A percentile compares a stretch with the other conserved stretches of the same genome.
Evolutionary conservation across 1,139 yeast species (phyloP).

Genomic region (Kazachstania sp.): DNA sequence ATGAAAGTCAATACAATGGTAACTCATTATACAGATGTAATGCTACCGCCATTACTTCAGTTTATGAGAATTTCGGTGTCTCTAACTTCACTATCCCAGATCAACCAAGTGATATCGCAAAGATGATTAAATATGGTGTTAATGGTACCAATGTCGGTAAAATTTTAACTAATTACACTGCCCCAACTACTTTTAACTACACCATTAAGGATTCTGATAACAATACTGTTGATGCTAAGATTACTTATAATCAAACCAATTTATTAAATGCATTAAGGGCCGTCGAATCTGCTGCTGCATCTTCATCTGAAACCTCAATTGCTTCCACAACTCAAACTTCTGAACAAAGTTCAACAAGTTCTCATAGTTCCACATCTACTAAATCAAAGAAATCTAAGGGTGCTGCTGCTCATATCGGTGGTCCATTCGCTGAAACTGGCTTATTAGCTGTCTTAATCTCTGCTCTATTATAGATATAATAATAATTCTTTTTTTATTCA

Average conservation of each 20-base stretch:
- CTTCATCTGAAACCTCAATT: constrained; percentile 9
- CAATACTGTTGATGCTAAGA: constrained; percentile 45
- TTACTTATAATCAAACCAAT: constrained; percentile 39
- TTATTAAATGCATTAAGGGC: constrained; percentile 35
- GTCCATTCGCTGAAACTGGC: constrained; percentile 11
- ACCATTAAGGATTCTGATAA: constrained; percentile 44
- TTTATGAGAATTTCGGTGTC: constrained; percentile 35
- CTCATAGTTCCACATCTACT: constrained; percentile 3
- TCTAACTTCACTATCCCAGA: constrained; percentile 37
- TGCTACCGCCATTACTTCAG: constrained; percentile 36
- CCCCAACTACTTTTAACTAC: constrained; percentile 35
- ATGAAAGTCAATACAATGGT: constrained; percentile 33
- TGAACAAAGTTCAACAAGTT: constrained; percentile 4
- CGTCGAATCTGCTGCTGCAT: constrained; percentile 28
- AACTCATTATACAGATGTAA: constrained; percentile 45
- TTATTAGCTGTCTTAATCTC: constrained; percentile 11
- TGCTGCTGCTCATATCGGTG: constrained; percentile 10
- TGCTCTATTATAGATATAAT: constrained; percentile 11
- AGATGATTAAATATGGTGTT: constrained; percentile 44
- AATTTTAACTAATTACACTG: constrained; percentile 35
- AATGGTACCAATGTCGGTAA: constrained; percentile 43
- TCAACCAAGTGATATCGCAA: constrained; percentile 36
- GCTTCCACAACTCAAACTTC: constrained; percentile 4
- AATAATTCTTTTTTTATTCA: too few species aligned
- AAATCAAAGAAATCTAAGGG: constrained; percentile 13